Conservation (phyloP, 2,329 filamentous ascomycete species). For the Epichloe brachyelytri region DNA sequence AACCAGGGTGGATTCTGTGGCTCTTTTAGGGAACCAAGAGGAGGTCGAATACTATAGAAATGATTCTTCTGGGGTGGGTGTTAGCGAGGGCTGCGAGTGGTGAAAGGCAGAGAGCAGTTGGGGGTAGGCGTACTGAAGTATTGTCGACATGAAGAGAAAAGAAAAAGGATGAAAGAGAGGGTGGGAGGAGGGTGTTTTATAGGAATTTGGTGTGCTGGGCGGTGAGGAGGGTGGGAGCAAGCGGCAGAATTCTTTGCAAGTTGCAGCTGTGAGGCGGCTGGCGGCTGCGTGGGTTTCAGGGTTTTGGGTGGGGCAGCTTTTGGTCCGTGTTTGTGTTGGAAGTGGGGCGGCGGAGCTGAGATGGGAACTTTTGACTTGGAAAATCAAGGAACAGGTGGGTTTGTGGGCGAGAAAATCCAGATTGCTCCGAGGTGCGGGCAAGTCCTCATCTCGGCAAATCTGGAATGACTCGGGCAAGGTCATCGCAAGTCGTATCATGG, state of each 20-base stretch:
- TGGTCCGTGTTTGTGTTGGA: too few relatives aligned
- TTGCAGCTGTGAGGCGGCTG: too few relatives aligned
- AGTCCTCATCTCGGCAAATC: too few relatives aligned
- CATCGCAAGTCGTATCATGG: slow-evolving; percentile 21
- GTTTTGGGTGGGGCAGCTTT: too few relatives aligned
- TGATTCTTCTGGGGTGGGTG: slow-evolving; percentile 55
- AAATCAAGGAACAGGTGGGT: too few relatives aligned
- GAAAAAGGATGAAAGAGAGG: slow-evolving; percentile 25
- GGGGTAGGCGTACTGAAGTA: slow-evolving; percentile 39
- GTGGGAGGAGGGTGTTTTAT: slow-evolving; percentile 26
- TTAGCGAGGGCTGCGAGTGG: slow-evolving; percentile 9
- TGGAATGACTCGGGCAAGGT: too few relatives aligned
- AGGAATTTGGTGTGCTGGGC: slow-evolving; percentile 11
- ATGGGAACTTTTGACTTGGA: too few relatives aligned
- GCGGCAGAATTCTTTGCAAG: too few relatives aligned
- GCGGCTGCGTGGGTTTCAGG: too few relatives aligned
- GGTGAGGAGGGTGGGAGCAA: neutral
- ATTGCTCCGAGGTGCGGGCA: too few relatives aligned
- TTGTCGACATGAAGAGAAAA: slow-evolving; percentile 48
- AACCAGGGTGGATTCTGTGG: slow-evolving; percentile 91
- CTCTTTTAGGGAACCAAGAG: slow-evolving; percentile 88
- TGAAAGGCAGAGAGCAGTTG: slow-evolving; percentile 10
- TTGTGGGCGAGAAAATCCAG: too few relatives aligned
- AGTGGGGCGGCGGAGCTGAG: too few relatives aligned
- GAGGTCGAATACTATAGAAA: slow-evolving; percentile 95